phyloP scores from a whole-genome alignment of 371 early-diverging fungal species.

The Mortierella sp. region DNA sequence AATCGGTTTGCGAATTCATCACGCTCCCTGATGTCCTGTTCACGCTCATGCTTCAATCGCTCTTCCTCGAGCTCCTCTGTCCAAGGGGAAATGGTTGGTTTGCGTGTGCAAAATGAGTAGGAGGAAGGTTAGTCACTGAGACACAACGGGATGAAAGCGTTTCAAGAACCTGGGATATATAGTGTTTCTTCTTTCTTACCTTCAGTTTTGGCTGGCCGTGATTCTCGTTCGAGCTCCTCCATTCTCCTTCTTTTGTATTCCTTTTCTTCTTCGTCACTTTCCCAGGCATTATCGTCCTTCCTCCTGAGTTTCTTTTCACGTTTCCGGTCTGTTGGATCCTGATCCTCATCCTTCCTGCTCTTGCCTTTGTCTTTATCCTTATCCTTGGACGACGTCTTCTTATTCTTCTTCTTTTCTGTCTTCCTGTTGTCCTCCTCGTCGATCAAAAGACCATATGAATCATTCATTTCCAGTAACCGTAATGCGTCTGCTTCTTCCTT shows the following conservation, averaged over 20 bases:
- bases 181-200: slow-evolving; percentile 2
- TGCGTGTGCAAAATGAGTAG: background rate
- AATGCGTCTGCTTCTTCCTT: slow-evolving; percentile 60
- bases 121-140: background rate
- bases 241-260: slow-evolving; percentile 60
- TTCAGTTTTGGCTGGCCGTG: slow-evolving; percentile 53
- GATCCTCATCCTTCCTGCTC: slow-evolving; percentile 34
- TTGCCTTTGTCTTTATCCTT: slow-evolving; percentile 44
- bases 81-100: background rate
- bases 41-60: slow-evolving; percentile 62
- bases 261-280: slow-evolving; percentile 71
- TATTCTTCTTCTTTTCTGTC: slow-evolving; percentile 34
- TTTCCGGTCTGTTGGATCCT: slow-evolving; percentile 1
- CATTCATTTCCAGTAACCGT: slow-evolving; percentile 68
- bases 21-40: slow-evolving; percentile 80
- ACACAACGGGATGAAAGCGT: no score
- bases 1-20: slow-evolving; percentile 92
- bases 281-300: slow-evolving; percentile 66
- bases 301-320: slow-evolving; percentile 44
- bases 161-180: no score
- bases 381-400: slow-evolving; percentile 36
- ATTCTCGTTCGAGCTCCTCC: slow-evolving; percentile 56
- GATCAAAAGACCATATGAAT: slow-evolving; percentile 63
- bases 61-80: slow-evolving; percentile 51
- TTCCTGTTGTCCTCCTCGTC: slow-evolving; percentile 60